Base-by-base conservation (phyloP, 306 rosid genomes). In the Malus orientalis region DNA sequence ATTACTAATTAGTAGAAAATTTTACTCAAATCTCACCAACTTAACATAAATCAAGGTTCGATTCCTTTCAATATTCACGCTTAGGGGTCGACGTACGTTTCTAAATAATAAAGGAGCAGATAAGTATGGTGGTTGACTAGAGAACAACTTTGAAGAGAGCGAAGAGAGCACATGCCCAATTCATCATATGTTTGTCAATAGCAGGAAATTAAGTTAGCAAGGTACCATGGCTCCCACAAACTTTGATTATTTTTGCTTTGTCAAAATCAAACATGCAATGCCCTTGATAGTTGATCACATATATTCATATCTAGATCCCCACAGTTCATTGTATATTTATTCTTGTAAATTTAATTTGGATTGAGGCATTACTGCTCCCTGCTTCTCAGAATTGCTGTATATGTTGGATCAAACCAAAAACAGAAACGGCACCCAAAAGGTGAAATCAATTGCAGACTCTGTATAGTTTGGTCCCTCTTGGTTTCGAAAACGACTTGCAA, bases 401-500 rank as follows among this genome's bases (percentile, higher is more conserved):
- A 23, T 1, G 32, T 20, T 47, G 22, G 30, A 54, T 60, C 53
- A 44, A 15, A 63, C 42, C 45, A 40, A 49, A 49, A 5, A 0
- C 20, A 49, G 6, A 49, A 15, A 16, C 20, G 55, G 18, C 55
- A 15, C 55, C 55, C 55, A 15, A 15, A 49, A 5, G 20, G 20
- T 49, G 20, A 15, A 49, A 49, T 49, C 20, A 49, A 49, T 14
- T 32, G 51, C 53, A 6, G 19, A 27, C 40, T 29, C 27, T 22
- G 7, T 38, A 71, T 53, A 9, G 13, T 7, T 69, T 33, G 27
- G 6, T 66, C 2, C 5, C 20, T 15, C n/a, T 62, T 63, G 71
- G 55, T 54, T 42, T 29, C 18, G 70, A 82, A 30, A 29, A 54
- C 53, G 69, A 77, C 79, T 38, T 54, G 38, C 10, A 73, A 67